Percentiles rank a stretch among this genome's conserved stretches.
phyloP scores from a whole-genome alignment of 2,329 filamentous ascomycete genomes.

The Trichophyton rubrum region DNA sequence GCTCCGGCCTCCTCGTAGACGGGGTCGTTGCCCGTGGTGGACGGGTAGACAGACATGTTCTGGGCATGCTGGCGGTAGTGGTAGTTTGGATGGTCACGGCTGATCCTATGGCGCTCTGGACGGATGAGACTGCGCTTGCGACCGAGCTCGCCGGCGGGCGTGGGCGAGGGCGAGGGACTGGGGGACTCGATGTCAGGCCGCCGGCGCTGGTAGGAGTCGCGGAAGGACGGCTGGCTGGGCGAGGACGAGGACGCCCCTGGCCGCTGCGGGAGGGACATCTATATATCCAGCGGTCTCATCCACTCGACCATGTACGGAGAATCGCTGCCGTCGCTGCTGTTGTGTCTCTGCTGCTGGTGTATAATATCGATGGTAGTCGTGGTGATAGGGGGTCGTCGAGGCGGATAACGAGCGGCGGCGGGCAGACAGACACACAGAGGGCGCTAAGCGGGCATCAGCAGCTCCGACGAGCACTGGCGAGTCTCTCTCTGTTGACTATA shows the following conservation, averaged over 20 bases:
- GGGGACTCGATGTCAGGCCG: slow-evolving; percentile 60
- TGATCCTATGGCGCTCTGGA: slow-evolving; percentile 76
- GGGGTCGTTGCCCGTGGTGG: slow-evolving; percentile 83
- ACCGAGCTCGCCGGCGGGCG: slow-evolving; percentile 37
- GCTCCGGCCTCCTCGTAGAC: slow-evolving; percentile 57
- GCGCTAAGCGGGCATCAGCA: no score
- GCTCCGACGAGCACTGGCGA: no score
- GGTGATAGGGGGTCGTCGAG: neutral
- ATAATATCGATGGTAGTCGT: no score
- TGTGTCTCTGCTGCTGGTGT: neutral
- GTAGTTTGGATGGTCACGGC: slow-evolving; percentile 83
- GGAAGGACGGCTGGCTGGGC: slow-evolving; percentile 45
- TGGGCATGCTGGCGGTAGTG: slow-evolving; percentile 91
- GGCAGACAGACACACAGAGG: no score
- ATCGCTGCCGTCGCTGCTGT: neutral
- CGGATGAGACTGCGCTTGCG: slow-evolving; percentile 82
- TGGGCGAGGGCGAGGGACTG: slow-evolving; percentile 21
- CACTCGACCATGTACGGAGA: neutral
- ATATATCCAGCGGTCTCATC: neutral
- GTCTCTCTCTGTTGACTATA: no score
- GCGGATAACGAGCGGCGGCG: neutral
- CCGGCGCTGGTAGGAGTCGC: slow-evolving; percentile 56
- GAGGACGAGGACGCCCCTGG: slow-evolving; percentile 51
- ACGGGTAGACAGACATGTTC: slow-evolving; percentile 81
- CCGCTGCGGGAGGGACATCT: slow-evolving; percentile 45